Conservation (phyloP, 23 red algal genomes). For the Porphyridium purpureum region DNA sequence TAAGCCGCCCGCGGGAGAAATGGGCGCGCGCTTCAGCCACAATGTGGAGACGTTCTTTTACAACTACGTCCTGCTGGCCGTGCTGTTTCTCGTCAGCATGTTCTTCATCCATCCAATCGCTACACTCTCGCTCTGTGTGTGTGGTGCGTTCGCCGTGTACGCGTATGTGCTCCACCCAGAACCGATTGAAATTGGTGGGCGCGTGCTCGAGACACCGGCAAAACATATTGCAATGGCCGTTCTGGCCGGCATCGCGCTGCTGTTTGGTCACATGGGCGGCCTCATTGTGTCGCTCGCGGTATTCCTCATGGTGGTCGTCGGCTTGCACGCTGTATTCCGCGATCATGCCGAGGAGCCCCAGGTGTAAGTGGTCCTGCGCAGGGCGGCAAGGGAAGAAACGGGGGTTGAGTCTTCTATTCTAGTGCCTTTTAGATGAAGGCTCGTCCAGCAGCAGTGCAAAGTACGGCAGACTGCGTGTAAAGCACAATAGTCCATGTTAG, state of each 20-base stretch:
- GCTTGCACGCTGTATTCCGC: slow-evolving; percentile 26
- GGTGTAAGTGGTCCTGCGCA: too few relatives aligned
- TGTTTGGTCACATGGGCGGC: slow-evolving; percentile 20
- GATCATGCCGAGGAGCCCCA: too few relatives aligned
- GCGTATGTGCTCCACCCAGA: slow-evolving; percentile 18
- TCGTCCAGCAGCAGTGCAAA: too few relatives aligned
- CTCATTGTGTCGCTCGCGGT: slow-evolving; percentile 13
- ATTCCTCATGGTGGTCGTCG: slow-evolving; percentile 26
- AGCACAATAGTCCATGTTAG: too few relatives aligned
- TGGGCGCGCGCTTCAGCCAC: slow-evolving; percentile 15
- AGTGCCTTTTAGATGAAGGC: too few relatives aligned
- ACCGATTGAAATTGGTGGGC: slow-evolving; percentile 17
- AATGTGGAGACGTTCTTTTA: slow-evolving; percentile 75
- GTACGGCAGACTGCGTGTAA: too few relatives aligned
- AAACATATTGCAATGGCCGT: slow-evolving; percentile 23
- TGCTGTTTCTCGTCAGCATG: slow-evolving; percentile 15
- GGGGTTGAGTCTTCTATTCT: too few relatives aligned
- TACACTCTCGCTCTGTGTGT: slow-evolving; percentile 7
- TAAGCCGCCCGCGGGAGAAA: slow-evolving; percentile 23
- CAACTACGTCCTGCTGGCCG: slow-evolving; percentile 48
- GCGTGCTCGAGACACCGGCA: slow-evolving; percentile 9
- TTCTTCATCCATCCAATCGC: slow-evolving; percentile 15
- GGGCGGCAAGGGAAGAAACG: too few relatives aligned
- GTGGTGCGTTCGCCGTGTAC: slow-evolving; percentile 15
- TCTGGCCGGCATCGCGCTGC: slow-evolving; percentile 10